Base-by-base conservation (phyloP, 306 rosid genomes). In the Herpetospermum pedunculosum region DNA sequence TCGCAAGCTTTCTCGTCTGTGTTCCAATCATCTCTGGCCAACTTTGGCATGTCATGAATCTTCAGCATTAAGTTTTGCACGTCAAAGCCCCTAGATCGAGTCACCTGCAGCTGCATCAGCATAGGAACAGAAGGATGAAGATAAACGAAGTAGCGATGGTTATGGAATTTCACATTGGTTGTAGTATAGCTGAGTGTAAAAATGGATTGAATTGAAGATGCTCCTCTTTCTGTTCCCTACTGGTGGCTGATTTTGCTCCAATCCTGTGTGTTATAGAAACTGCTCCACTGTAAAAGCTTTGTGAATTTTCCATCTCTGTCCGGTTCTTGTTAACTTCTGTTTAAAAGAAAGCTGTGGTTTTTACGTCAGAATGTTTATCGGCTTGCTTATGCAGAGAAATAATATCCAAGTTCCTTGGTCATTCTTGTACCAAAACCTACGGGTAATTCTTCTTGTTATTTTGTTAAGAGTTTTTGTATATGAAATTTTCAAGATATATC, bases 11-110 rank as follows among this genome's bases (percentile, higher is more conserved):
- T 95, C 86, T 84, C 86, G 32, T 75, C 88, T 19, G 55, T 91
- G 76, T 95, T 95, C 77, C 96, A 89, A 75, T 84, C 99, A n/a
- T 97, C 99, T 70, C 70, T 95, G 76, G 86, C 92, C 81, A 88
- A 84, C 73, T 95, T 91, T 19, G 92, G 96, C 71, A 68, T 55
- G 70, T 76, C 83, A 40, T 93, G 88, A 91, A 74, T 46, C 70
- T 23, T 26, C 15, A 3, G 23, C 55, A 26, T 14, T 5, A 41
- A 67, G 35, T 67, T 23, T 41, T 12, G 52, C 18, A 13, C 1
- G 12, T 14, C 26, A 26, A 69, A 26, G 11, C 55, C 55, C 38
- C 25, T 16, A 37, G 5, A 41, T 43, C 52, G 37, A 15, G 23
- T 44, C 5, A 14, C 40, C 37, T 29, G 25, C 5, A 14, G 26